Base-by-base conservation (phyloP, 192 early-diverging fungal species). In the Spinellus fusiger region DNA sequence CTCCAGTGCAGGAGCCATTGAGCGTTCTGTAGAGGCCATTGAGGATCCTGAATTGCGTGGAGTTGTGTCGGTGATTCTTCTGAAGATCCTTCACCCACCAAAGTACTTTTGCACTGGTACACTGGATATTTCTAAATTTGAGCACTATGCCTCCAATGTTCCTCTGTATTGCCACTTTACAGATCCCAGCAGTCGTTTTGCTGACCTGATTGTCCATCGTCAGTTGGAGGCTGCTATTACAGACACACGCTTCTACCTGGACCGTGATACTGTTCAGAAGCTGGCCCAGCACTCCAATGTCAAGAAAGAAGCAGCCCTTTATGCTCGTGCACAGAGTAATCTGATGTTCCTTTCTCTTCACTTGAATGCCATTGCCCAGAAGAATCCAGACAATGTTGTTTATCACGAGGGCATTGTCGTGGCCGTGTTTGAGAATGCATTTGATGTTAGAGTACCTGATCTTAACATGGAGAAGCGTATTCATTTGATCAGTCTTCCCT, bases 111-210 rank as follows among this genome's bases (percentile, higher is more conserved):
- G 94, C 72, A 92, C 92, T 5, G 96, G 95, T 25, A 91, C 88
- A 23, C 59, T 91, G 27, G 77, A 84, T 5, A 82, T 82, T 18
- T 72, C 80, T 22, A 82, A 89, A 47, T 96, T 87, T 77, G 76
- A 75, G 20, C 96, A 99, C 69, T 99, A 96, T 62, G 92, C 95
- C 38, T 77, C 96, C 54, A 93, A 94, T 44, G 77, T 85, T 4
- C 81, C 78, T 3, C 92, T 99, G 31, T 99, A 95, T 78, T 96
- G 94, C 13, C 96, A 99, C 64, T 99, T 99, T 62, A 96, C 96
- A 7, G 90, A 90, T 8, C 96, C 96, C 1, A 95, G 94, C 68
- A 92, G 94, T 44, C 89, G 96, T 12, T 99, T 94, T 72, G 86
- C 93, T 38, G 95, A 98, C 75, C 79, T 99, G 33, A 84, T 95